Evolutionary conservation across 306 rosid genomes (phyloP), one percentile per base, ranked within the genome.

Genomic region (Acmispon strigosus): DNA sequence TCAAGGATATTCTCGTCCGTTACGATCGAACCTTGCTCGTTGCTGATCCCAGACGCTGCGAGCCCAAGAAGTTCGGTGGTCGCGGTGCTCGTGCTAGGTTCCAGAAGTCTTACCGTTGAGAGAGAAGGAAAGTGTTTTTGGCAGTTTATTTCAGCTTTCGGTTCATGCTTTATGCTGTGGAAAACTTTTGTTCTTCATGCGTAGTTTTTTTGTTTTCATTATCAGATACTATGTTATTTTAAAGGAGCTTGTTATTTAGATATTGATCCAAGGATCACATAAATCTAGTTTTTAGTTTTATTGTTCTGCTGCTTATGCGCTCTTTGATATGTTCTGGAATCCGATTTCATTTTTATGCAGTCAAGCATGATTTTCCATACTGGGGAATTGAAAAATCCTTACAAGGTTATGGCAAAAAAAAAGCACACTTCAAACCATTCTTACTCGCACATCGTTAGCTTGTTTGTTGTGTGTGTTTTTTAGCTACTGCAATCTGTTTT

Each of bases 61-160:
- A 89, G 88, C 96, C 97, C 10, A 92, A 92, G 89, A 92, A 92
- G 86, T 92, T 92, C 17, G 97, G 96, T 56, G 96, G 97, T 68
- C 96, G 93, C 15, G 96, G 97, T 24, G 97, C 93, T 16, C 88
- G 91, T 12, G 89, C 97, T 0, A 89, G 90, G 83, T 91, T 91
- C 87, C 96, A 91, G 86, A 91, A 91, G 55, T 92, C 96, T 7
- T 89, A 92, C 88, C 96, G 96, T 89, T 91, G 85, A 79, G 6
- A 9, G 29, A 36, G 39, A 6, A 1, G 3, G 19, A 41, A 62
- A 62, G 57, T 69, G 69, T 5, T 60, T 73, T 66, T 16, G 51
- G 49, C 17, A 12, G 10, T 74, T 14, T 63, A 5, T 44, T 62
- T 63, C 2, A 14, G 70, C 13, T 71, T 77, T 74, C 58, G 74